Percentiles rank a stretch among this genome's conserved stretches.
Evolutionary conservation across 371 early-diverging fungal genomes (phyloP).

Genomic region (Thermomucor indicae-seudaticae): DNA sequence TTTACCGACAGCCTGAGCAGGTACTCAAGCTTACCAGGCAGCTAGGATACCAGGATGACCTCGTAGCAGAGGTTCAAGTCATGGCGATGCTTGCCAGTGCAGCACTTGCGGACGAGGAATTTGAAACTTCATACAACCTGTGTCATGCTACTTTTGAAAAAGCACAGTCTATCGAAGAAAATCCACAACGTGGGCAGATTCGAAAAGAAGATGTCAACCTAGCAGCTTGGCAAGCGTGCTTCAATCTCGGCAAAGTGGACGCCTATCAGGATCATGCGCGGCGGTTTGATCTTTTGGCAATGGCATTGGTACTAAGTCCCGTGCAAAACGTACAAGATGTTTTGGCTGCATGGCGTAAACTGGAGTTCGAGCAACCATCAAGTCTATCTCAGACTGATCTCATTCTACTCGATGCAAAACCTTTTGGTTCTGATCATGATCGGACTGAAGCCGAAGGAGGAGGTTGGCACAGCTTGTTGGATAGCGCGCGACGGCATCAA

Average conservation of each 20-base stretch:
- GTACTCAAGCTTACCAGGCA: slow-evolving; percentile 61
- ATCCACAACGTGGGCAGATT: slow-evolving; percentile 5
- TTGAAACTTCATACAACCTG: slow-evolving; percentile 40
- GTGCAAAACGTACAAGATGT: slow-evolving; percentile 51
- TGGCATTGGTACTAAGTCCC: slow-evolving; percentile 60
- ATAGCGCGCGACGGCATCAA: slow-evolving; percentile 6
- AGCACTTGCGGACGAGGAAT: slow-evolving; percentile 56
- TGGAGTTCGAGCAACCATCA: slow-evolving; percentile 37
- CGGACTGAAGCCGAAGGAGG: background rate
- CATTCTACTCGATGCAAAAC: background rate
- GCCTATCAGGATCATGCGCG: slow-evolving; percentile 39
- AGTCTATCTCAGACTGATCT: slow-evolving; percentile 1
- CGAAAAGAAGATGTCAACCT: slow-evolving; percentile 40
- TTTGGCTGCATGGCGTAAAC: slow-evolving; percentile 51
- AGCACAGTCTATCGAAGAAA: slow-evolving; percentile 10
- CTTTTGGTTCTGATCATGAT: too few species aligned
- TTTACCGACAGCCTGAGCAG: slow-evolving; percentile 43
- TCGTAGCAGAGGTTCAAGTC: slow-evolving; percentile 46
- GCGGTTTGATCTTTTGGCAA: slow-evolving; percentile 53
- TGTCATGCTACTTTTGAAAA: slow-evolving; percentile 48
- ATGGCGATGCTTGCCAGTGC: slow-evolving; percentile 55
- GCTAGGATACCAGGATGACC: slow-evolving; percentile 50
- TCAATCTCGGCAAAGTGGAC: slow-evolving; percentile 45
- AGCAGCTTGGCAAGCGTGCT: slow-evolving; percentile 54
- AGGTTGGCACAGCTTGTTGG: slow-evolving; percentile 8